These are phyloP conservation scores for Sclerotiophoma versabilis DNA, from an alignment of 2,329 filamentous ascomycete species.

Conservation along the genomic window DNA sequence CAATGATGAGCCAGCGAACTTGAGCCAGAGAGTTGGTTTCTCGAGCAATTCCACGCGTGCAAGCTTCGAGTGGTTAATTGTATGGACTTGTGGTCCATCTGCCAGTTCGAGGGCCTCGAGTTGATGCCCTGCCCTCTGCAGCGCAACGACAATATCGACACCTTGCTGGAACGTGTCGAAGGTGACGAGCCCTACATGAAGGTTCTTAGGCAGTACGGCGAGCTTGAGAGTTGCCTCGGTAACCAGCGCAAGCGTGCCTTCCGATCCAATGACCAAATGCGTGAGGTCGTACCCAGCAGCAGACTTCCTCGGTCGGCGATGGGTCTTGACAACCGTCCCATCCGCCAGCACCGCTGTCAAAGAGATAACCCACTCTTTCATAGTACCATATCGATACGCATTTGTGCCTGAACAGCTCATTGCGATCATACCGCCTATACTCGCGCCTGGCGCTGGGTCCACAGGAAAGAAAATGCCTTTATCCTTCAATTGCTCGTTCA, in stretches of 20 bases:
- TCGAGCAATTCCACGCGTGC: slow-evolving; percentile 68
- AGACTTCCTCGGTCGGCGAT: slow-evolving; percentile 84
- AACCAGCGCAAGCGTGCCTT: slow-evolving; percentile 88
- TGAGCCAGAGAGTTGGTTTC: slow-evolving; percentile 74
- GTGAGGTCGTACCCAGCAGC: slow-evolving; percentile 92
- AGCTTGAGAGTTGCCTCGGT: slow-evolving; percentile 89
- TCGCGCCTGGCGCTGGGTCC: slow-evolving; percentile 88
- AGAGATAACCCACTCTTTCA: slow-evolving; percentile 88
- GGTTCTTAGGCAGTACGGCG: slow-evolving; percentile 76
- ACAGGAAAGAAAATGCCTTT: slow-evolving; percentile 84
- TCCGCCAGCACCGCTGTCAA: slow-evolving; percentile 88
- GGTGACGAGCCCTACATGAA: slow-evolving; percentile 75
- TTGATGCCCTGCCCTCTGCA: slow-evolving; percentile 79
- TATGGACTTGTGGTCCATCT: slow-evolving; percentile 83
- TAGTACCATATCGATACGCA: slow-evolving; percentile 89
- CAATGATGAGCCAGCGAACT: slow-evolving; percentile 69
- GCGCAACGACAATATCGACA: slow-evolving; percentile 76
- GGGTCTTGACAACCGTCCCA: slow-evolving; percentile 85
- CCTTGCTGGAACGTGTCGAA: slow-evolving; percentile 72
- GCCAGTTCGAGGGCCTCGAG: slow-evolving; percentile 88
- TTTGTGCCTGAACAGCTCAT: slow-evolving; percentile 83
- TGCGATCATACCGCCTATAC: slow-evolving; percentile 80
- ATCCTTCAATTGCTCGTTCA: slow-evolving; percentile 75
- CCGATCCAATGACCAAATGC: slow-evolving; percentile 84
- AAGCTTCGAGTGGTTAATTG: slow-evolving; percentile 68